Base-by-base conservation (phyloP, 768 basidiomycete species). In the Amanita subjunquillea region DNA sequence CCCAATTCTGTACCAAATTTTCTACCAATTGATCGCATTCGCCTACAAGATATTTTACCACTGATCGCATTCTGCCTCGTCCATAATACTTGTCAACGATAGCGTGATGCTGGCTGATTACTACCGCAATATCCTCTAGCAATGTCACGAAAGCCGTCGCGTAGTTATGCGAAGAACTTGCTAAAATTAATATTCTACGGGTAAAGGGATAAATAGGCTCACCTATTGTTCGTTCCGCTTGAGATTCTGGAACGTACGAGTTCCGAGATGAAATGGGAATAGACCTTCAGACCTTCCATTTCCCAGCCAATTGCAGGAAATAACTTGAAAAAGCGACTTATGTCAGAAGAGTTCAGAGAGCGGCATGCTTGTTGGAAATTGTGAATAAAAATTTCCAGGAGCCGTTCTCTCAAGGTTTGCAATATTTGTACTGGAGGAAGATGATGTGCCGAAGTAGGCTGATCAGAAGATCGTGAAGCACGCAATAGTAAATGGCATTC, bases 21-120 rank as follows among this genome's bases (percentile, higher is more conserved):
- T 80, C 78, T 0, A 91, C 83, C 15, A 95, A 87, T 30, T 83
- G 74, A 66, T 97, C 95, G 50, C 88, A 89, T 63, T 98, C 94
- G 53, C 83, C 79, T 45, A 96, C 66, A 6, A 99, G 72, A 40
- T 83, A 76, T 22, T 75, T 70, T 2, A 93, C 78, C 10, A 95
- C 91, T 34, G 68, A 77, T 39, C 74, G 70, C 95, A 98, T 98
- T 65, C 87, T 86, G 0, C 91, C 88, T 7, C 66, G 59, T 0
- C 96, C 96, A 60, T 99, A 99, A 68, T 99, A 98, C 68, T 96
- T 98, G 63, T 97, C 95, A 1, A 99, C 94, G 4, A 99, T 82
- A 2, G 92, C 90, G 58, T 96, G 95, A 63, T 99, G 96, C 62
- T 99, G 96, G 60, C 95, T 92, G 20, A 99, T 85, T 57, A 99